These are phyloP conservation scores for Waitea zeae DNA, from an alignment of 1,284 basidiomycete genomes.

Conservation along the genomic window DNA sequence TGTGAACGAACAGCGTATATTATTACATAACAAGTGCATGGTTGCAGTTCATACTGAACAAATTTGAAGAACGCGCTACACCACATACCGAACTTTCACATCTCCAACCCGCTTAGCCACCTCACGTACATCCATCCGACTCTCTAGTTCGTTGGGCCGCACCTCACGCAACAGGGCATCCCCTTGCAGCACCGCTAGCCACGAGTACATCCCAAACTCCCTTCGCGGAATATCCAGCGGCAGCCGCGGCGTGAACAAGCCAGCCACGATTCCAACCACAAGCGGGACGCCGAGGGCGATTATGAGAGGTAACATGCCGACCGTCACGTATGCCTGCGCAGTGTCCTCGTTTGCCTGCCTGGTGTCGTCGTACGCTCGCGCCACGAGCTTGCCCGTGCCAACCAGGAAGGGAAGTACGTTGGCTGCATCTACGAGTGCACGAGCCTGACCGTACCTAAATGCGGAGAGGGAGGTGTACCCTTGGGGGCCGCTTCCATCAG, in stretches of 20 bases:
- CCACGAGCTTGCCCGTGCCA: conserved; percentile 17
- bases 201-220: background rate
- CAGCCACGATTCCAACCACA: background rate
- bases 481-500: conserved; percentile 15
- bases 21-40: too few relatives aligned
- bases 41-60: too few relatives aligned
- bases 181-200: background rate
- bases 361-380: conserved; percentile 7
- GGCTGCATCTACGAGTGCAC: conserved; percentile 18
- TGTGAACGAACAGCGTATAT: too few relatives aligned
- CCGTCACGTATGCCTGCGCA: background rate
- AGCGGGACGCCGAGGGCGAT: background rate
- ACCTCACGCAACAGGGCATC: background rate
- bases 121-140: too few relatives aligned
- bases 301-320: background rate
- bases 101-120: too few relatives aligned
- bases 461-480: conserved; percentile 21
- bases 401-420: conserved; percentile 24
- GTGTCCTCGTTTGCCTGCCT: conserved; percentile 1
- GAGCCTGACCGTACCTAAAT: conserved; percentile 14
- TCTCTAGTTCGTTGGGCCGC: too few relatives aligned
- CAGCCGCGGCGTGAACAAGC: too few relatives aligned
- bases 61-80: too few relatives aligned
- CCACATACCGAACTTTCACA: too few relatives aligned
- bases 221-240: background rate